phyloP scores from a whole-genome alignment of 352 stramenopile species.

The Phytophthora syringae region DNA sequence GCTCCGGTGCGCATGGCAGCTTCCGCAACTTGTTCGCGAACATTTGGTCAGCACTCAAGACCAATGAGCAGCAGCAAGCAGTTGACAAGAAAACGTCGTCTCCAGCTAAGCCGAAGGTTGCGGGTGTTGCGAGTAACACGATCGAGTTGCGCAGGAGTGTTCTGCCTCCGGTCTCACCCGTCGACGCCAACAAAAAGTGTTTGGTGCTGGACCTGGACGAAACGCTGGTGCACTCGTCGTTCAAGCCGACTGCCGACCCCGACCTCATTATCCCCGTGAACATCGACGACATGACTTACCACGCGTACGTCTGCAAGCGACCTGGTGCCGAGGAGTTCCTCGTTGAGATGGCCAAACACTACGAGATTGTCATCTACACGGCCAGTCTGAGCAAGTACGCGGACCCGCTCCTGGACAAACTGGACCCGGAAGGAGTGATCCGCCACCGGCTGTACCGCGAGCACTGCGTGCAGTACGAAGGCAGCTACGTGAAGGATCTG shows the following conservation, averaged over 20 bases:
- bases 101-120: constrained; percentile 30
- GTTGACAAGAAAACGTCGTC: constrained; percentile 34
- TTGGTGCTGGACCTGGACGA: constrained; percentile 97
- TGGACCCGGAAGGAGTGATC: too few species aligned
- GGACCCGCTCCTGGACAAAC: too few species aligned
- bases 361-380: too few species aligned
- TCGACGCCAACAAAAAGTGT: too few species aligned
- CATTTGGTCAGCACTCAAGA: constrained; percentile 66
- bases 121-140: constrained; percentile 33
- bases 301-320: too few species aligned
- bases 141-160: constrained; percentile 71
- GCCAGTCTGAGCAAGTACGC: too few species aligned
- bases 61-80: constrained; percentile 57
- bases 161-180: too few species aligned
- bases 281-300: too few species aligned
- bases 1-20: too few species aligned
- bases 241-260: constrained; percentile 92
- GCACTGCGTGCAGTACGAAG: constrained; percentile 96
- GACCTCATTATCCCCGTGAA: too few species aligned
- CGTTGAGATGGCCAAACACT: too few species aligned
- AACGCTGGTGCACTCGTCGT: constrained; percentile 98
- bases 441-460: constrained; percentile 93
- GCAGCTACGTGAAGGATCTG: constrained; percentile 98
- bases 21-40: constrained; percentile 76
- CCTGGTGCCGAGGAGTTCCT: too few species aligned